These are phyloP conservation scores for Ilyonectria mors-panacis DNA, from an alignment of 2,329 filamentous ascomycete genomes.

Conservation along the genomic window DNA sequence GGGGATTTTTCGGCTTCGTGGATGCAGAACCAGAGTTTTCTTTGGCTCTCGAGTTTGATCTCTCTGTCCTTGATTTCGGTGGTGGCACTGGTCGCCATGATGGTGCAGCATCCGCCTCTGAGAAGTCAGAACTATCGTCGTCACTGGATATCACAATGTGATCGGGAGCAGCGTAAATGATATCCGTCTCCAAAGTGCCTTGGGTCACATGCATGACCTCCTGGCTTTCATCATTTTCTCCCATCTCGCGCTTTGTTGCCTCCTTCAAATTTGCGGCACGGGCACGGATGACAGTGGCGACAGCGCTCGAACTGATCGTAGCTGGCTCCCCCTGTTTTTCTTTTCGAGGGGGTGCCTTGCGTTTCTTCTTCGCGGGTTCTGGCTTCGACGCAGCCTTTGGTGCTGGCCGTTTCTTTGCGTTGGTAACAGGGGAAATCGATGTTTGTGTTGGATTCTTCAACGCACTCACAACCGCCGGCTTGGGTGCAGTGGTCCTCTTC, in stretches of 20 bases:
- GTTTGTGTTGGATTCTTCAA: constrained; percentile 33
- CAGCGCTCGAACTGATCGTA: not conserved
- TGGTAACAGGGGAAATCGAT: constrained; percentile 34
- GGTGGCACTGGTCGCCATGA: not conserved
- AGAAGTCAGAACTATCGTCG: constrained; percentile 20
- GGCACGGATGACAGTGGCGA: too few relatives aligned
- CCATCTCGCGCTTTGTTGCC: not conserved
- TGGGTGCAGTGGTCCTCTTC: constrained; percentile 10
- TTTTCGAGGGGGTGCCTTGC: constrained; percentile 4
- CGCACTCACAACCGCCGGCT: constrained; percentile 33
- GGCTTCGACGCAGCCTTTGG: constrained; percentile 12
- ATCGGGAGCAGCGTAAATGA: not conserved
- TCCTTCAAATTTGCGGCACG: not conserved
- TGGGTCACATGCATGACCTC: not conserved
- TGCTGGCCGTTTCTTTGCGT: constrained; percentile 27
- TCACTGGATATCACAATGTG: constrained; percentile 41
- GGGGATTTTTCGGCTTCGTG: not conserved
- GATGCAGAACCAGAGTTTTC: too few relatives aligned
- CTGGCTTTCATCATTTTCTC: not conserved
- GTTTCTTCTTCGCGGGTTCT: constrained; percentile 14
- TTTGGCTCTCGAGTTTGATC: not conserved
- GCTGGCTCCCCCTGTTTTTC: not conserved
- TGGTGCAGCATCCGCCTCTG: constrained; percentile 13
- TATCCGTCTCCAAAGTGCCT: not conserved
- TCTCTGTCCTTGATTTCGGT: not conserved